Evolutionary conservation across 768 basidiomycete genomes (phyloP), one percentile per base, ranked within the genome.

Genomic region (Lanmaoa pseudosensibilis): DNA sequence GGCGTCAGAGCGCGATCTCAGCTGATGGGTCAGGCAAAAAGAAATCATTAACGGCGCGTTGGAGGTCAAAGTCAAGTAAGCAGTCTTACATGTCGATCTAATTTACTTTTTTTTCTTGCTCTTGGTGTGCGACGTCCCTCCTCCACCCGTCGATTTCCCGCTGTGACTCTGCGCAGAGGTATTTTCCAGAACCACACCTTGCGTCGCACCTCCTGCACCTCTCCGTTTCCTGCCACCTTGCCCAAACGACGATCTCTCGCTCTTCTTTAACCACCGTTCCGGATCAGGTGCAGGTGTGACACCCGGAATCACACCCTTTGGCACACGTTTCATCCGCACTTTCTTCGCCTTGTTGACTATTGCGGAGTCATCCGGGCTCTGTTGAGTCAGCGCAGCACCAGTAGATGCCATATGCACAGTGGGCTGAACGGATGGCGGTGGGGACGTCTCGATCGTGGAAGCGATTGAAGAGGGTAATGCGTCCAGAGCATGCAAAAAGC

Each of bases 241-340:
- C 37, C 65, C 67, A 68, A 81, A 83, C 27, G 78, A 82, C 15
- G 87, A 80, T 47, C 90, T 77, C 69, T 92, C 89, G 50, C 83
- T 88, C 77, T 91, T 93, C 82, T 93, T 93, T 57, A 93, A 69
- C 91, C 91, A 93, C 59, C 91, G 77, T 70, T 93, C 91, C 25
- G 91, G 90, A 73, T 93, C 91, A 33, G 92, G 91, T 18, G 84
- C 79, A 30, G 90, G 90, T 5, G 90, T 91, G 13, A 90, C 84
- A 19, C 91, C 90, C 18, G 85, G 87, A 25, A 85, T 71, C 21
- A 92, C 86, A n/a, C 87, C 86, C 52, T 81, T 78, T 15, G 91
- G 90, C 18, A 92, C 78, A 66, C 90, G 85, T 59, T 82, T 81
- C 72, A 72, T 81, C 56, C 87, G 80, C 61, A 82, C 78, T 69